Conservation (phyloP, 2,329 filamentous ascomycete species). For the Venturiaceae sp. region DNA sequence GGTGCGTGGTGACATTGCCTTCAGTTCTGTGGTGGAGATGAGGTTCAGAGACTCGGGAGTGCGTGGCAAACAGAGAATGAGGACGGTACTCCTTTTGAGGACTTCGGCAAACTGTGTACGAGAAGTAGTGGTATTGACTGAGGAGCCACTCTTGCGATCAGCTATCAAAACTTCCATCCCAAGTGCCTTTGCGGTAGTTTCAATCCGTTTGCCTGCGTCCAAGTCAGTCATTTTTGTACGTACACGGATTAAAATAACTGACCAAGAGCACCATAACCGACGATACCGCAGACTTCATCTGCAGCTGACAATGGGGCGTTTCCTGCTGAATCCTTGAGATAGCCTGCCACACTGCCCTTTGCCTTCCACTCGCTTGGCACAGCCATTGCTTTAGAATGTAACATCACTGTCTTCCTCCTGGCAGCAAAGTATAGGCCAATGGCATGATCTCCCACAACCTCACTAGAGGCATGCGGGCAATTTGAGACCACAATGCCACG, state of each 20-base stretch:
- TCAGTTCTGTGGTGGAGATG: slow-evolving; percentile 29
- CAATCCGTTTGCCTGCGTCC: slow-evolving; percentile 31
- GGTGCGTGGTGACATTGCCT: slow-evolving; percentile 33
- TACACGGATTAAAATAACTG: slow-evolving; percentile 10
- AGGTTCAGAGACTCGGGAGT: slow-evolving; percentile 22
- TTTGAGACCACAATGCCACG: slow-evolving; percentile 30
- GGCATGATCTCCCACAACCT: slow-evolving; percentile 33
- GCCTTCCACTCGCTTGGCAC: slow-evolving; percentile 28
- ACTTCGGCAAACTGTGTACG: slow-evolving; percentile 27
- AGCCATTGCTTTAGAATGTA: slow-evolving; percentile 18
- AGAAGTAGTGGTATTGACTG: slow-evolving; percentile 11
- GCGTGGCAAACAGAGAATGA: slow-evolving; percentile 23
- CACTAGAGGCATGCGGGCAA: slow-evolving; percentile 29
- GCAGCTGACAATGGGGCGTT: slow-evolving; percentile 33
- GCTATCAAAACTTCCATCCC: slow-evolving; percentile 41
- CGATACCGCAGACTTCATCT: slow-evolving; percentile 39
- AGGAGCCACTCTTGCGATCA: slow-evolving; percentile 28
- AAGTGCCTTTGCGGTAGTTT: slow-evolving; percentile 31
- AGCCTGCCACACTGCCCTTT: slow-evolving; percentile 22
- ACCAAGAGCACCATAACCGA: slow-evolving; percentile 42
- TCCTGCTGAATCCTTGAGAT: slow-evolving; percentile 23
- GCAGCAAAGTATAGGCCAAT: slow-evolving; percentile 32
- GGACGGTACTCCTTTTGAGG: slow-evolving; percentile 24
- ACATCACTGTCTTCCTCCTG: slow-evolving; percentile 23
- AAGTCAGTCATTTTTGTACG: not conserved